A percentile compares a stretch with the other conserved stretches of the same genome.
Evolutionary conservation across 345 rosid genomes (phyloP).

Genomic region (Eucalyptus regnans): DNA sequence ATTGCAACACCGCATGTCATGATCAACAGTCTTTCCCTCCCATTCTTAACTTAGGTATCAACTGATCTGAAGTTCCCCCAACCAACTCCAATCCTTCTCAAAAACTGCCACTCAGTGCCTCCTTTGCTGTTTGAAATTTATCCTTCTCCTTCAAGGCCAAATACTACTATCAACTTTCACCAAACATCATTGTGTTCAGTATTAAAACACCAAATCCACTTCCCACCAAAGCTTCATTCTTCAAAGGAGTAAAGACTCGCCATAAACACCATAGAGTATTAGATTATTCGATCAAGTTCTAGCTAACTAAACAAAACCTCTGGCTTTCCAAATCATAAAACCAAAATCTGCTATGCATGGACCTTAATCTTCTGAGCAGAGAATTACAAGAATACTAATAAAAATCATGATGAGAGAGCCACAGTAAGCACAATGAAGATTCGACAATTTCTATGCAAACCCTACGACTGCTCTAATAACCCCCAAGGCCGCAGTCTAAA

Average conservation of each 20-base stretch:
- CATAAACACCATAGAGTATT: background rate
- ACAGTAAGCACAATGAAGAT: background rate
- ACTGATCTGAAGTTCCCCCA: background rate
- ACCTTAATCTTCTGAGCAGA: background rate
- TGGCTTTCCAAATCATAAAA: background rate
- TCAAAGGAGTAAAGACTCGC: background rate
- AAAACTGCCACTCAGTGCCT: background rate
- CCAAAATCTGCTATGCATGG: background rate
- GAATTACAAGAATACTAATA: background rate
- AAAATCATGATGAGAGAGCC: background rate
- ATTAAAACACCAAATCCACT: background rate
- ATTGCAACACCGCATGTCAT: background rate
- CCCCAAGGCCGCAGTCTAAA: background rate
- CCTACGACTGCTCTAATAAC: background rate
- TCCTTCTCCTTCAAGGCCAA: background rate
- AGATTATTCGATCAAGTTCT: background rate
- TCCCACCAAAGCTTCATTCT: background rate
- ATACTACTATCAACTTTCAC: background rate
- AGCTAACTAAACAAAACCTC: background rate
- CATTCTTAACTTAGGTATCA: background rate
- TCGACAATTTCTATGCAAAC: background rate
- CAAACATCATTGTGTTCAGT: background rate
- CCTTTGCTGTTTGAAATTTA: background rate
- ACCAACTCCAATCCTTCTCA: background rate
- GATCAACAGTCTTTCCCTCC: background rate